A percentile compares a stretch with the other conserved stretches of the same genome.
phyloP scores from a whole-genome alignment of 2,329 filamentous ascomycete genomes.

The Blastomyces parvus region DNA sequence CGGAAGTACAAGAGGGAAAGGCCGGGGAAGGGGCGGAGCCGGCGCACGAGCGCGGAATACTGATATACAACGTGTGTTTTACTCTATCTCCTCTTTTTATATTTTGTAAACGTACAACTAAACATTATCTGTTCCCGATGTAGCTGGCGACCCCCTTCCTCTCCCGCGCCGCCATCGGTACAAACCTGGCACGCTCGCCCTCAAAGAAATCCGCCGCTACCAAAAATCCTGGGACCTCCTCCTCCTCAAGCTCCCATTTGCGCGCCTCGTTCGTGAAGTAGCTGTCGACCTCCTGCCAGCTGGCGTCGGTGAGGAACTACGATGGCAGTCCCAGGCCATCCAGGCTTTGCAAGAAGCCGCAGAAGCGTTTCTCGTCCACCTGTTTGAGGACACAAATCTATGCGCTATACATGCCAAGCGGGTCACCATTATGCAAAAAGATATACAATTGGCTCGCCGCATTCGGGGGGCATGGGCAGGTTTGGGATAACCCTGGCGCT shows the following conservation, averaged over 20 bases:
- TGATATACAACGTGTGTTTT: constrained; percentile 31
- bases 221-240: constrained; percentile 84
- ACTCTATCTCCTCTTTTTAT: background rate
- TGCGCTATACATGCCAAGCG: constrained; percentile 95
- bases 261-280: constrained; percentile 43
- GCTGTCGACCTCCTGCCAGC: constrained; percentile 51
- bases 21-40: constrained; percentile 11
- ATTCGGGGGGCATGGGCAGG: constrained; percentile 73
- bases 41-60: constrained; percentile 20
- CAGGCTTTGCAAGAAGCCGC: constrained; percentile 86
- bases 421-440: constrained; percentile 96
- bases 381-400: constrained; percentile 95
- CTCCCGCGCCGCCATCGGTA: constrained; percentile 57
- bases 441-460: constrained; percentile 81
- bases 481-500: constrained; percentile 39
- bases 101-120: too few species aligned
- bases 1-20: constrained; percentile 1
- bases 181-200: constrained; percentile 69
- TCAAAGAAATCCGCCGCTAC: constrained; percentile 84
- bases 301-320: constrained; percentile 55
- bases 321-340: constrained; percentile 95
- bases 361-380: constrained; percentile 90
- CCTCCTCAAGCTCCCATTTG: constrained; percentile 50
- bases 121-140: background rate
- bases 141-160: constrained; percentile 66